Conservation (phyloP, 108 stramenopile species). For the Skeletonema costatum region DNA sequence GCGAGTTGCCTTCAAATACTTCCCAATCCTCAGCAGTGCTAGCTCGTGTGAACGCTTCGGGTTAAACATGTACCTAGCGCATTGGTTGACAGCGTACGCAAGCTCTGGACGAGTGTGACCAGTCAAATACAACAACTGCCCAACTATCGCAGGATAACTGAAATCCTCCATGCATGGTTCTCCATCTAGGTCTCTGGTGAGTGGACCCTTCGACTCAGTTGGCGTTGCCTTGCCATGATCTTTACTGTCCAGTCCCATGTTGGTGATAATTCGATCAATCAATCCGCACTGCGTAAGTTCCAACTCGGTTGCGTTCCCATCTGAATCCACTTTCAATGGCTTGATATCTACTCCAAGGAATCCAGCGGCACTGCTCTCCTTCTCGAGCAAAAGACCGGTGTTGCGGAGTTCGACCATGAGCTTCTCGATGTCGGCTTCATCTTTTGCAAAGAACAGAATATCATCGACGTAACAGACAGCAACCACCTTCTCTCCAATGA, state of each 20-base stretch:
- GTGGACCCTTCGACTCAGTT: not conserved
- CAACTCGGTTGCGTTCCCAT: not conserved
- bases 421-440: slow-evolving; percentile 6
- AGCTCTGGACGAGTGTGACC: slow-evolving; percentile 39
- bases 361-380: slow-evolving; percentile 17
- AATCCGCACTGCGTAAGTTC: slow-evolving; percentile 49
- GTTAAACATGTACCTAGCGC: slow-evolving; percentile 30
- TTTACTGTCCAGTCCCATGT: slow-evolving; percentile 35
- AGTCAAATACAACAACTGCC: slow-evolving; percentile 38
- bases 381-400: not conserved
- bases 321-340: slow-evolving; percentile 17
- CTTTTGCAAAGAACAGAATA: slow-evolving; percentile 6
- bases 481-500: slow-evolving; percentile 31
- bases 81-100: slow-evolving; percentile 42
- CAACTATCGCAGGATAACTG: slow-evolving; percentile 24
- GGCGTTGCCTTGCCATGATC: not conserved
- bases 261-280: slow-evolving; percentile 46
- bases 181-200: slow-evolving; percentile 13
- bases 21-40: slow-evolving; percentile 39
- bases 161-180: not conserved
- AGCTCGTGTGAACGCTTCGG: slow-evolving; percentile 44
- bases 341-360: slow-evolving; percentile 29
- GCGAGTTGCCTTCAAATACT: slow-evolving; percentile 37
- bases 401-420: slow-evolving; percentile 22
- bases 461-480: slow-evolving; percentile 56